phyloP scores from a whole-genome alignment of 2,329 filamentous ascomycete species.

The Xylaria sp. region DNA sequence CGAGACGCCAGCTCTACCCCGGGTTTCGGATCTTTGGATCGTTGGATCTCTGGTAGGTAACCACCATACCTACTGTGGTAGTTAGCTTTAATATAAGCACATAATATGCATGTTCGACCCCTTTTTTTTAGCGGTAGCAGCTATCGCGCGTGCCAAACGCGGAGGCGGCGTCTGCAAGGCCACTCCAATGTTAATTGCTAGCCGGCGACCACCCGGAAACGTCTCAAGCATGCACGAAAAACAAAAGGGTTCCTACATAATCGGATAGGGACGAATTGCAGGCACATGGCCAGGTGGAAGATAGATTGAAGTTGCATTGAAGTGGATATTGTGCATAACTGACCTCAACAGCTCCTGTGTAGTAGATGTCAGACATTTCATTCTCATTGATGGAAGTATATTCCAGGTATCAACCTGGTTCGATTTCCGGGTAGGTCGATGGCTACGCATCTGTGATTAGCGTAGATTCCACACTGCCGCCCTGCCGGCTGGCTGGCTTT shows the following conservation, averaged over 20 bases:
- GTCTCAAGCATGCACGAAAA: conserved; percentile 35
- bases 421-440: not conserved
- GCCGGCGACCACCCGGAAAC: conserved; percentile 31
- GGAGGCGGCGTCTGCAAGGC: conserved; percentile 28
- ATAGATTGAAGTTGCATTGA: conserved; percentile 22
- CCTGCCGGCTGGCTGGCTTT: conserved; percentile 9
- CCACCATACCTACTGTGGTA: not conserved
- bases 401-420: not conserved
- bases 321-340: conserved; percentile 29
- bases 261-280: conserved; percentile 29
- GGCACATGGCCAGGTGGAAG: conserved; percentile 3
- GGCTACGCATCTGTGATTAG: not conserved
- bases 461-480: conserved; percentile 1
- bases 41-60: conserved; percentile 12
- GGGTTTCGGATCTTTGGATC: conserved; percentile 8
- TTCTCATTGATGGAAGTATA: conserved; percentile 18
- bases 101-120: conserved; percentile 14
- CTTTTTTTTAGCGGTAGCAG: conserved; percentile 27
- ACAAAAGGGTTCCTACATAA: conserved; percentile 23
- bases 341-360: conserved; percentile 9
- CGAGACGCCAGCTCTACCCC: conserved; percentile 2
- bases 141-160: conserved; percentile 21
- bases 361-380: conserved; percentile 9
- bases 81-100: conserved; percentile 9
- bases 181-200: conserved; percentile 29